phyloP scores from a whole-genome alignment of 1,284 basidiomycete genomes.

The Trichosporon ovoides region DNA sequence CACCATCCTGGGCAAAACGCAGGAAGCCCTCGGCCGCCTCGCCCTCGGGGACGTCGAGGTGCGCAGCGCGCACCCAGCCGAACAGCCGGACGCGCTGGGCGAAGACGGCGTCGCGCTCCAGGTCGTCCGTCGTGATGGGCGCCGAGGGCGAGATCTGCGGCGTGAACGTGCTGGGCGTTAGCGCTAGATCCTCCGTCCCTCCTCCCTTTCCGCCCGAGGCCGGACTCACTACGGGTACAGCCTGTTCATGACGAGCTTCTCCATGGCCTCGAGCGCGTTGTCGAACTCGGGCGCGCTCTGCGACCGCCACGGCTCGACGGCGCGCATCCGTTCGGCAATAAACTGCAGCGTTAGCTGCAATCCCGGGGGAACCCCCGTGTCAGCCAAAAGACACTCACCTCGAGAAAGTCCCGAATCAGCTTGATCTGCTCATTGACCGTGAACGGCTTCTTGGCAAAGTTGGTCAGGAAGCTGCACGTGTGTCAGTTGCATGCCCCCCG shows the following conservation, averaged over 20 bases:
- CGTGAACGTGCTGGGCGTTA: constrained; percentile 68
- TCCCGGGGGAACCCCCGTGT: too few species aligned
- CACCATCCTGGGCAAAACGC: constrained; percentile 87
- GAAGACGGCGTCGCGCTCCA: constrained; percentile 87
- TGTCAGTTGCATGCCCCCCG: constrained; percentile 29
- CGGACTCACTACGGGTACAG: constrained; percentile 78
- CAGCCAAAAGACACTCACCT: constrained; percentile 54
- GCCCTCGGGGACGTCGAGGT: constrained; percentile 67
- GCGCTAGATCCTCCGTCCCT: not conserved
- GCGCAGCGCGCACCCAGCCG: constrained; percentile 79
- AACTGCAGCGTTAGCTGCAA: too few species aligned
- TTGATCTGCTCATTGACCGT: constrained; percentile 86
- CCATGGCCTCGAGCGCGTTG: constrained; percentile 96
- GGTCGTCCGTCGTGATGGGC: constrained; percentile 86
- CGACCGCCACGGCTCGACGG: constrained; percentile 71
- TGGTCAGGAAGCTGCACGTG: constrained; percentile 72
- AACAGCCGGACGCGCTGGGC: constrained; percentile 87
- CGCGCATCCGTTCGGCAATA: constrained; percentile 78
- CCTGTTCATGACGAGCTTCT: constrained; percentile 98
- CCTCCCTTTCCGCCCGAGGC: too few species aligned
- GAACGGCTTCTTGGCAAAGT: constrained; percentile 82
- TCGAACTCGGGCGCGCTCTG: constrained; percentile 80
- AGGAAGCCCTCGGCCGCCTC: constrained; percentile 67
- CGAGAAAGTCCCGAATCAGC: constrained; percentile 85
- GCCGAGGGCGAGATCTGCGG: constrained; percentile 65